Base-by-base conservation (phyloP, 352 stramenopile species). In the Pythium rhizo-oryzae region DNA sequence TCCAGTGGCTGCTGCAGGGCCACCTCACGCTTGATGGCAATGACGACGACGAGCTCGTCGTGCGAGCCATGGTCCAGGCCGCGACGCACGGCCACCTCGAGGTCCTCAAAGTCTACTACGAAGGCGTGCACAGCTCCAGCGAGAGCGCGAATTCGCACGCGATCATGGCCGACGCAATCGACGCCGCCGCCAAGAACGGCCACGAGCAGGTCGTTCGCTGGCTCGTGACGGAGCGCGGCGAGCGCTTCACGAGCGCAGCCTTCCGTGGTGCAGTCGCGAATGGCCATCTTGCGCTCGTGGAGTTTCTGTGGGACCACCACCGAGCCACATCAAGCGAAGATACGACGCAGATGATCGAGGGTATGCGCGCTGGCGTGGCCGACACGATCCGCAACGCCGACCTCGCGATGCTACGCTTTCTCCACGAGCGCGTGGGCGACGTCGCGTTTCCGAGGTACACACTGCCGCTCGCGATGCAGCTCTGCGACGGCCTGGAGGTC, bases 21-120 rank as follows among this genome's bases (percentile, higher is more conserved):
- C 23, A 16, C 0, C 43, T 28, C 5, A 28, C 55, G n/a, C 6
- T n/a, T 16, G 41, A 49, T 24, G 7, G n/a, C 18, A n/a, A n/a
- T n/a, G 15, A 47, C 15, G 19, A 12, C 4, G n/a, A 28, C 3
- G 7, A 24, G 65, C 65, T 70, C 15, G 43, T 76, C 25, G 47
- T 72, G 8, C 50, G 69, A 15, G 65, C 41, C 18, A 55, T 74
- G 59, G 66, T 67, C 28, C 41, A n/a, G n/a, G 71, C 71, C 1
- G 71, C 67, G 1, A 44, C 52, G 16, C 46, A 66, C 15, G 67
- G 67, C 7, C 59, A 72, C 41, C 30, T 72, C 4, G 58, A 67
- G 9, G 44, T 78, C 24, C 19, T 69, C 2, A 7, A 28, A 7
- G 74, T 67, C 49, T 60, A 74, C 18, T 62, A 74, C 35, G 63